Evolutionary conservation across 1,284 basidiomycete species (phyloP), one percentile per base, ranked within the genome.

Genomic region (Pseudozyma sp.): DNA sequence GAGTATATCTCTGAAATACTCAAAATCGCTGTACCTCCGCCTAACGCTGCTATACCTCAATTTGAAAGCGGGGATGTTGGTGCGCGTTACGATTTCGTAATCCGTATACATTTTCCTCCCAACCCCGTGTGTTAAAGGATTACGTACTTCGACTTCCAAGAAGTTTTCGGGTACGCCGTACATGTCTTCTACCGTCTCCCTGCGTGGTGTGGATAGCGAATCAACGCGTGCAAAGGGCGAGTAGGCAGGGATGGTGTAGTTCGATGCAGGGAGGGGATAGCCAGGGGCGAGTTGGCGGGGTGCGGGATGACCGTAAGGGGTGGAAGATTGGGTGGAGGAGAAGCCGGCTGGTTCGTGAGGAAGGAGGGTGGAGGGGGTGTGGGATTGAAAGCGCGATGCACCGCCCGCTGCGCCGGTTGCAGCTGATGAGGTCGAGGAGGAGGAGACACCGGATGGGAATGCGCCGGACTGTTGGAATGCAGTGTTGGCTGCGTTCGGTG

Each of bases 31-130:
- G 48, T 99, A 99, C 54, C 97, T 92, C 59, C 97, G 89, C 63
- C 96, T 91, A 34, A 99, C 97, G 50, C 93, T 88, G 2, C 95
- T 97, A 87, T 97, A 95, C 47, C 93, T 91, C 58, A 98, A 89
- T 85, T 97, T 97, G 89, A 99, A 99, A 1, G 96, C 97, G 35
- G 96, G 97, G 79, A 99, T 99, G 86, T 99, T 99, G 76, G 96
- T 99, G 92, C 97, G 68, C 89, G 95, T 97, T 56, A 97, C 92
- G 75, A 99, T 92, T 87, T 99, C 96, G 84, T 99, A 99, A 88
- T 99, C 95, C 51, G 96, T 99, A 86, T 93, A 99, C 94, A 96
- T 97, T 89, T 97, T 97, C 79, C 96, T 88, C 1, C 83, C 83
- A 18, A 78, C 76, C 12, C 82, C 95, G 82, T 98, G 95, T 0